Evolutionary conservation across 139 green algal species (phyloP), one percentile per base, ranked within the genome.

Genomic region (Monoraphidium neglectum): DNA sequence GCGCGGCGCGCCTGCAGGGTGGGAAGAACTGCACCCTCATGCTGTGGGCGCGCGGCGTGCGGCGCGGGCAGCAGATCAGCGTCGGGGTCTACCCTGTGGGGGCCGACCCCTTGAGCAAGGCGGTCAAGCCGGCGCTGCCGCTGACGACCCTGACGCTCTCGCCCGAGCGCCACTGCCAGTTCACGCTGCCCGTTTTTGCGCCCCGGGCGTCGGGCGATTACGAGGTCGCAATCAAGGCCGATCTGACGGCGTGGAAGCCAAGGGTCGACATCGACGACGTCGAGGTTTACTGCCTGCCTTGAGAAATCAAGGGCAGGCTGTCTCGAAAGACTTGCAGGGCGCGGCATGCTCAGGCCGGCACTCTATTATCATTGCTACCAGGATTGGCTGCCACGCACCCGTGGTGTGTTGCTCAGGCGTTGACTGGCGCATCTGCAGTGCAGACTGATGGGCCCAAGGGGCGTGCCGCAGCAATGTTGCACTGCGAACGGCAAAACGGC

Each of bases 241-340:
- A 47, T 23, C 10, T 18, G 35, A 30, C 43, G 4, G 43, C 35
- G 67, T 5, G 43, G 8, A 46, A 30, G 2, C 40, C 67, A 15
- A 43, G 13, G 26, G 24, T 73, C 30, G 67, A 73, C 12, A 61
- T 73, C 35, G 67, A 73, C 36, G 67, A 73, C 32, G 46, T 73
- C 26, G 67, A 73, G 67, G 67, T 73, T 28, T 73, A 73, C 46
- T 73, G 67, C 28, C n/a, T n/a, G n/a, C n/a, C n/a, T n/a, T n/a
- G n/a, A n/a, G n/a, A n/a, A n/a, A n/a, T n/a, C n/a, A n/a, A n/a
- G n/a, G n/a, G n/a, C n/a, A n/a, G n/a, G n/a, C n/a, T n/a, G n/a
- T n/a, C n/a, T n/a, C n/a, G n/a, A n/a, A n/a, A n/a, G n/a, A n/a
- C n/a, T n/a, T n/a, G n/a, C n/a, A n/a, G n/a, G n/a, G n/a, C n/a